Conservation (phyloP, 345 rosid species). For the Noccaea caerulescens region DNA sequence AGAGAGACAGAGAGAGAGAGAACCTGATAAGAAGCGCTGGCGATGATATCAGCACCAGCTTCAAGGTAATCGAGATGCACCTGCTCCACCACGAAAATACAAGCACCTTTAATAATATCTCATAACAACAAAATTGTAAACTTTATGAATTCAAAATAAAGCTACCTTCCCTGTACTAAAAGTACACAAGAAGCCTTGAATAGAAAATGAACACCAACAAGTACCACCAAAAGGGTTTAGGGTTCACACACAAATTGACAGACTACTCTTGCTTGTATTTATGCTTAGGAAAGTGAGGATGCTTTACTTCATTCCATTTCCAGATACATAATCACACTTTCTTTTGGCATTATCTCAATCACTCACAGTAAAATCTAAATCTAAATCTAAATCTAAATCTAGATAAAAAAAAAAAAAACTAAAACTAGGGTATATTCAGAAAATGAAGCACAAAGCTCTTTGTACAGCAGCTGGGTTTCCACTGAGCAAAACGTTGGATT, state of each 20-base stretch:
- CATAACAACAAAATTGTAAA: no score
- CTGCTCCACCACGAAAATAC: conserved; percentile 46
- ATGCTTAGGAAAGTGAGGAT: not conserved
- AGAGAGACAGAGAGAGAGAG: not conserved
- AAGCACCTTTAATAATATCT: conserved; percentile 27
- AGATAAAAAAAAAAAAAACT: not conserved
- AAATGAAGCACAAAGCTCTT: conserved; percentile 3
- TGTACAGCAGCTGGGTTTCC: conserved; percentile 2
- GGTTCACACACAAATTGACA: not conserved
- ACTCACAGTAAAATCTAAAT: not conserved
- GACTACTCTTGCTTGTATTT: not conserved
- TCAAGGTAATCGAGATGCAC: conserved; percentile 84
- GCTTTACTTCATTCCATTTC: not conserved
- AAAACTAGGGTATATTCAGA: conserved; percentile 20
- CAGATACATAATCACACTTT: not conserved
- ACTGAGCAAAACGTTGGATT: conserved; percentile 19
- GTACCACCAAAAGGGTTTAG: not conserved
- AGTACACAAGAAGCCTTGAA: not conserved
- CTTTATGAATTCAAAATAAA: no score
- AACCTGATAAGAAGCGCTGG: conserved; percentile 80
- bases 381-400: not conserved
- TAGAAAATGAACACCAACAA: not conserved
- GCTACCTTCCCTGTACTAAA: not conserved
- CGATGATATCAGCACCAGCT: conserved; percentile 85
- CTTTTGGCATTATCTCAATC: not conserved